Base-by-base conservation (phyloP, 2,329 filamentous ascomycete species). In the Xylaria hypoxylon region DNA sequence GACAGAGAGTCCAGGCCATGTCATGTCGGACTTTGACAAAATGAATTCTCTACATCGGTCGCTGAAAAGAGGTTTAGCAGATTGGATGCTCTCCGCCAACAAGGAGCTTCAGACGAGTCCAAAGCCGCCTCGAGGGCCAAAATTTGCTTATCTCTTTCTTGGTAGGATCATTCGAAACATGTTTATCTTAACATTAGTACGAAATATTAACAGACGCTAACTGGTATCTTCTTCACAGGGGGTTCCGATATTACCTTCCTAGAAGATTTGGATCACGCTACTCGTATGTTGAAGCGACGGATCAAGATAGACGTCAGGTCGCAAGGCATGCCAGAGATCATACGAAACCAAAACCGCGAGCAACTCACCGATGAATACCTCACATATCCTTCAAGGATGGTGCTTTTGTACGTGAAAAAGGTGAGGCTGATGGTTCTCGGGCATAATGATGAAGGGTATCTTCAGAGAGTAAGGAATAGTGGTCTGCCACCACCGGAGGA, bases 231-330 rank as follows among this genome's bases (percentile, higher is more conserved):
- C 5, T 7, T 24, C 10, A n/a, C 45, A 77, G 76, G 69, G 13
- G 75, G 76, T 0, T 67, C 68, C 5, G 10, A 48, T 13, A 51
- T 62, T n/a, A 75, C 72, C 4, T 24, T 76, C 3, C 1, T 58
- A 2, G 47, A 73, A 28, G 76, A 78, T 62, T 15, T 73, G 24
- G 63, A 74, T 1, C 74, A 77, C 52, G 65, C 70, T 3, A 2
- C 45, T 11, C 63, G 58, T 24, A 78, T 79, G 77, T 63, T 70
- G 59, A 72, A 61, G 13, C 67, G 74, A 50, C 71, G 76, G 56
- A 70, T 78, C 59, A 76, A 78, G 61, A 73, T 78, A 35, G 77
- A 78, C 51, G 61, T 69, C 42, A 75, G 72, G 71, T 76, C 76
- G 1, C 48, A 65, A 8, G 77, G 77, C 3, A 38, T 76, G 5